Evolutionary conservation across 345 rosid species (phyloP).

Genomic region (Eucalyptus melliodora): DNA sequence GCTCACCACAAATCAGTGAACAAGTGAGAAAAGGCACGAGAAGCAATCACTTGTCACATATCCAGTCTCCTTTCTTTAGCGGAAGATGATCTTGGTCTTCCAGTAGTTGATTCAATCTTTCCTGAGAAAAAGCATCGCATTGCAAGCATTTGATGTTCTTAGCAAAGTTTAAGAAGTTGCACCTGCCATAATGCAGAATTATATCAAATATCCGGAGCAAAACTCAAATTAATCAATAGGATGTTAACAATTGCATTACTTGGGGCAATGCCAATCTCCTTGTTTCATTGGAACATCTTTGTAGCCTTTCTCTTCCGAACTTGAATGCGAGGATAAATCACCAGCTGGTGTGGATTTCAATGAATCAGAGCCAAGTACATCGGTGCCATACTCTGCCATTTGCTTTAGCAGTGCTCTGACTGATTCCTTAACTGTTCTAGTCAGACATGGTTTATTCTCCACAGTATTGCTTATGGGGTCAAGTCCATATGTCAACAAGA

Average conservation of each 20-base stretch:
- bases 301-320: not conserved
- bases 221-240: not conserved
- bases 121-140: too few species aligned
- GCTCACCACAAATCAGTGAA: too few species aligned
- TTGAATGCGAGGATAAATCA: not conserved
- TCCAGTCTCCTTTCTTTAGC: too few species aligned
- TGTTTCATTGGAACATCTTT: slow-evolving; percentile 33
- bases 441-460: slow-evolving; percentile 45
- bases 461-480: slow-evolving; percentile 27
- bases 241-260: slow-evolving; percentile 14
- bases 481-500: slow-evolving; percentile 59
- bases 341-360: not conserved
- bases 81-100: too few species aligned
- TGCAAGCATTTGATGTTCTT: too few species aligned
- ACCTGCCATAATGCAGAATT: too few species aligned
- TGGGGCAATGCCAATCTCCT: slow-evolving; percentile 77
- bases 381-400: slow-evolving; percentile 31
- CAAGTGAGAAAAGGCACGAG: too few species aligned
- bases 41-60: too few species aligned
- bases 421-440: slow-evolving; percentile 28
- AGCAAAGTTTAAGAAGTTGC: too few species aligned
- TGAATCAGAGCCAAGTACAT: slow-evolving; percentile 13
- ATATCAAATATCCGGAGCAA: not conserved
- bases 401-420: slow-evolving; percentile 53
- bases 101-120: too few species aligned